Conservation (phyloP, 495 filamentous ascomycete species). For the Bryoglossum gracile region DNA sequence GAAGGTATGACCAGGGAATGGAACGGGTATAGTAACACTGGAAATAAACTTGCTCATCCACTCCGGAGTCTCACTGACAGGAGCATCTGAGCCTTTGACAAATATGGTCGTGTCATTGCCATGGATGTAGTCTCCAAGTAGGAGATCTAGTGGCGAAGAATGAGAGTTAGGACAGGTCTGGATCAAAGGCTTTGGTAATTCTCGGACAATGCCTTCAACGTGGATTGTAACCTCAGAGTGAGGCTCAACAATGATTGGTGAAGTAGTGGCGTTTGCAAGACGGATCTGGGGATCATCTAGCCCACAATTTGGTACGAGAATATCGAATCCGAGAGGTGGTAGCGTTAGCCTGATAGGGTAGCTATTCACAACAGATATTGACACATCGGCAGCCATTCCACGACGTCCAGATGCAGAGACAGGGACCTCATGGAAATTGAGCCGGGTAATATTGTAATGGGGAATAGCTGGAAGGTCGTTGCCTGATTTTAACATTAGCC, state of each 20-base stretch:
- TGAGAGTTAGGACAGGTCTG: constrained; percentile 62
- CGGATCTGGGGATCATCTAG: constrained; percentile 52
- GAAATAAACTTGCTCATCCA: constrained; percentile 79
- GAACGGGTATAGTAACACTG: constrained; percentile 75
- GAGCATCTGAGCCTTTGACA: constrained; percentile 64
- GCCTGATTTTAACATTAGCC: constrained; percentile 29
- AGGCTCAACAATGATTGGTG: constrained; percentile 55
- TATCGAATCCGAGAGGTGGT: constrained; percentile 73
- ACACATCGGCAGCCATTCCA: constrained; percentile 71
- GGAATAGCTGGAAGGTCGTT: constrained; percentile 69
- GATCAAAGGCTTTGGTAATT: constrained; percentile 64
- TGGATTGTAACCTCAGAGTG: constrained; percentile 57
- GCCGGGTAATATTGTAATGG: constrained; percentile 62
- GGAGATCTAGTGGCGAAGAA: constrained; percentile 76
- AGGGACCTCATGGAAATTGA: constrained; percentile 68
- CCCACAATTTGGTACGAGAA: constrained; percentile 71
- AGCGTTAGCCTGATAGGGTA: constrained; percentile 68
- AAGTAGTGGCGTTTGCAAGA: constrained; percentile 64
- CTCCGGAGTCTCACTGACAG: constrained; percentile 56
- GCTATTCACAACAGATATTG: constrained; percentile 57
- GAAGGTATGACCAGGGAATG: constrained; percentile 72
- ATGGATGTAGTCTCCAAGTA: constrained; percentile 74
- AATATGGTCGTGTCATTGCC: constrained; percentile 71
- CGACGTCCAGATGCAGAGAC: constrained; percentile 38
- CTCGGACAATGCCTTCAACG: constrained; percentile 58